phyloP scores from a whole-genome alignment of 139 green algal genomes.

The Pedinophyceae sp. region DNA sequence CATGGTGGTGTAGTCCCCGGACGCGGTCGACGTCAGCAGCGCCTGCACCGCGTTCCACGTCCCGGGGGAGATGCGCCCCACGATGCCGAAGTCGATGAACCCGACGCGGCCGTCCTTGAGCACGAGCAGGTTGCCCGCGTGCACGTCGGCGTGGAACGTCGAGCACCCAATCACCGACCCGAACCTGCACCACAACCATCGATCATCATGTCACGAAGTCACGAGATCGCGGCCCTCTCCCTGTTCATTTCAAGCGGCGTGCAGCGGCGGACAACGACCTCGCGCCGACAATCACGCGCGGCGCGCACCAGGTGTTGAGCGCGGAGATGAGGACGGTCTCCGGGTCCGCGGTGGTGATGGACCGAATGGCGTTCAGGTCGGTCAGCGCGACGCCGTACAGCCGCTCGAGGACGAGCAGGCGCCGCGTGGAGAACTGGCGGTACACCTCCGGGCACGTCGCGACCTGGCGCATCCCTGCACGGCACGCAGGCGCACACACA shows the following conservation, averaged over 20 bases:
- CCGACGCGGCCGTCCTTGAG: slow-evolving; percentile 49
- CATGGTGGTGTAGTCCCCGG: slow-evolving; percentile 57
- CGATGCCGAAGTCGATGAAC: slow-evolving; percentile 93
- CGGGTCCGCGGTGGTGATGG: slow-evolving; percentile 25
- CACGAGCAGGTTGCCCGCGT: slow-evolving; percentile 89
- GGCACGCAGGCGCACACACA: no score
- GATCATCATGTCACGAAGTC: no score
- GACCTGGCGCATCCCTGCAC: slow-evolving; percentile 23
- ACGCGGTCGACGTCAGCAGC: slow-evolving; percentile 43
- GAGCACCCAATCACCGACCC: slow-evolving; percentile 59
- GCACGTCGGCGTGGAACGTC: slow-evolving; percentile 95
- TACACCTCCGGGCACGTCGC: slow-evolving; percentile 51
- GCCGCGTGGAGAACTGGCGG: slow-evolving; percentile 8
- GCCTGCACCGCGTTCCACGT: slow-evolving; percentile 52
- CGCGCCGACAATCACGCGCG: not conserved
- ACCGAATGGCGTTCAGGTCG: slow-evolving; percentile 70
- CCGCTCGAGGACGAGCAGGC: slow-evolving; percentile 83
- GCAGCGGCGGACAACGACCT: no score
- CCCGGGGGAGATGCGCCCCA: slow-evolving; percentile 51
- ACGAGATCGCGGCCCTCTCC: no score
- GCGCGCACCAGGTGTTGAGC: slow-evolving; percentile 89
- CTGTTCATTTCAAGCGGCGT: no score
- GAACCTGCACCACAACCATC: slow-evolving; percentile 28
- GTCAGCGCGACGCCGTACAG: slow-evolving; percentile 77
- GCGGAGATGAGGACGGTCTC: slow-evolving; percentile 60